Evolutionary conservation across 2,329 filamentous ascomycete species (phyloP).

Genomic region (Claviceps sp.): DNA sequence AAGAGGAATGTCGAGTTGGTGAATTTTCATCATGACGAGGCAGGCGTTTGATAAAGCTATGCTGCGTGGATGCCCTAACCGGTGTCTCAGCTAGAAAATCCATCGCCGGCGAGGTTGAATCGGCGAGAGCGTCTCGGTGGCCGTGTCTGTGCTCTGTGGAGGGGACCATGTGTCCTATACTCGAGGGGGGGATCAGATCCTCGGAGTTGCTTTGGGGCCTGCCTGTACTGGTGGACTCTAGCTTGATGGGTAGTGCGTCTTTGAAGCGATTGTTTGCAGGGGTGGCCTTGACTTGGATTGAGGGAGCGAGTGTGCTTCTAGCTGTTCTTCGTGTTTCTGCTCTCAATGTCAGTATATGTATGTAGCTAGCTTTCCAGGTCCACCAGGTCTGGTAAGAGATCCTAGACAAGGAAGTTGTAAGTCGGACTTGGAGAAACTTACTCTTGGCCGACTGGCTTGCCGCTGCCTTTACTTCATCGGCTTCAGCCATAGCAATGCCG

Average conservation of each 20-base stretch:
- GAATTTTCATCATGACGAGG: constrained; percentile 8
- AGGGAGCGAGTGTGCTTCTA: constrained; percentile 23
- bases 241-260: constrained; percentile 29
- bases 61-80: constrained; percentile 11
- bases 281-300: constrained; percentile 42
- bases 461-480: constrained; percentile 46
- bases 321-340: constrained; percentile 40
- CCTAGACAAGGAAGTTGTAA: neutral
- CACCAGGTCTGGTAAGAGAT: neutral
- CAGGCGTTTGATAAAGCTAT: constrained; percentile 17
- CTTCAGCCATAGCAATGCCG: constrained; percentile 53
- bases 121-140: constrained; percentile 17
- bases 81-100: constrained; percentile 20
- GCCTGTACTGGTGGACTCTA: constrained; percentile 10
- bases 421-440: constrained; percentile 21
- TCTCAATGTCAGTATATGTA: constrained; percentile 15
- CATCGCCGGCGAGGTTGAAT: constrained; percentile 16
- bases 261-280: constrained; percentile 41
- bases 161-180: constrained; percentile 24
- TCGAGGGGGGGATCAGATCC: constrained; percentile 24
- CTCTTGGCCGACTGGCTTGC: constrained; percentile 33
- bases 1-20: constrained; percentile 7
- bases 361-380: too few species aligned
- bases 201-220: constrained; percentile 13
- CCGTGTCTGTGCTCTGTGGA: constrained; percentile 26